phyloP scores from a whole-genome alignment of 768 basidiomycete species.

The Phylloporus sp. region DNA sequence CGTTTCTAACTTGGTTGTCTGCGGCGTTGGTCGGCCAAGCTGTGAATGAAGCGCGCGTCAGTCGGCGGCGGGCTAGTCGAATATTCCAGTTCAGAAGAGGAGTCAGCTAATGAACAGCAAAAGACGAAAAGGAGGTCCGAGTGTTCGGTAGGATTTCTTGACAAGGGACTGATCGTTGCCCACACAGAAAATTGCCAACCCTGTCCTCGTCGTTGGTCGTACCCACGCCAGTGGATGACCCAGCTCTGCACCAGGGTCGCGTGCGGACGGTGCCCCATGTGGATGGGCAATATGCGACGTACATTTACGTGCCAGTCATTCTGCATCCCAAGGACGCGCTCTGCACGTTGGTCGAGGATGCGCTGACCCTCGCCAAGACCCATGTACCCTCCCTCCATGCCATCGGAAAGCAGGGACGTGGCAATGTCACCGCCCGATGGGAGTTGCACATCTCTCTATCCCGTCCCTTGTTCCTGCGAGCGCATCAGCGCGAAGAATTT shows the following conservation, averaged over 20 bases:
- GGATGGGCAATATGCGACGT: slow-evolving; percentile 79
- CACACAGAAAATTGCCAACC: slow-evolving; percentile 55
- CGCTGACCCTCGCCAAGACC: slow-evolving; percentile 40
- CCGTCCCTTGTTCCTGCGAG: slow-evolving; percentile 71
- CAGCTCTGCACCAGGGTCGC: slow-evolving; percentile 80
- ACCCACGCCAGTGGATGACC: slow-evolving; percentile 60
- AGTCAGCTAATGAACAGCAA: slow-evolving; percentile 6
- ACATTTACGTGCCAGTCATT: slow-evolving; percentile 68
- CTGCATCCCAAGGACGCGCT: slow-evolving; percentile 42
- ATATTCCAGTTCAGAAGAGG: slow-evolving; percentile 50
- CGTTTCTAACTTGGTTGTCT: slow-evolving; percentile 1
- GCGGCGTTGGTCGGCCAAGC: not conserved
- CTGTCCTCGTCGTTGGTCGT: slow-evolving; percentile 47
- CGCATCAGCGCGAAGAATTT: slow-evolving; percentile 74
- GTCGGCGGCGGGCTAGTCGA: slow-evolving; percentile 40
- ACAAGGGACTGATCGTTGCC: not conserved
- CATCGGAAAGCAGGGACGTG: slow-evolving; percentile 29
- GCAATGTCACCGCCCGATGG: slow-evolving; percentile 2
- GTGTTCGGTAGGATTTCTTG: not conserved
- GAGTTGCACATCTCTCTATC: slow-evolving; percentile 85
- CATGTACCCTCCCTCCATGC: slow-evolving; percentile 45
- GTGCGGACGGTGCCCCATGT: slow-evolving; percentile 70
- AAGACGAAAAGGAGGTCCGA: slow-evolving; percentile 41
- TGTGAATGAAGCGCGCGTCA: slow-evolving; percentile 23
- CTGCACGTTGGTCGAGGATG: slow-evolving; percentile 41